Evolutionary conservation across 1,284 basidiomycete genomes (phyloP).

Genomic region (Pseudozyma sp.): DNA sequence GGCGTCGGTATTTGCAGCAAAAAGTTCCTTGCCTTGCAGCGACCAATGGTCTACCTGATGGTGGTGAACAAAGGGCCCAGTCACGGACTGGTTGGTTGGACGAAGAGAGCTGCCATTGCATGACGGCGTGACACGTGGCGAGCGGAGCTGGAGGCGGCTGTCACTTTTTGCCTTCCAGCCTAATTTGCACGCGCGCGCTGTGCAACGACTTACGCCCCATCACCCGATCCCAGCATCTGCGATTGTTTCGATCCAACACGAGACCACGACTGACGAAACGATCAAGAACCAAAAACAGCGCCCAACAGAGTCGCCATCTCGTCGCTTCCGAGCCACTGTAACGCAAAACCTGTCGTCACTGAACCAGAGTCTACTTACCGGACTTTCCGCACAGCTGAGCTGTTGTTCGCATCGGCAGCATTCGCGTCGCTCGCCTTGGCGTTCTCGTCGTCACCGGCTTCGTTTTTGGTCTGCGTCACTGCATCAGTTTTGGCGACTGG

Average conservation of each 20-base stretch:
- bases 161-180: too few species aligned
- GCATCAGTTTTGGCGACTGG: neutral
- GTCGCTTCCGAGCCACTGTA: neutral
- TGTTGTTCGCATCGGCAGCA: slow-evolving; percentile 3
- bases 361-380: slow-evolving; percentile 22
- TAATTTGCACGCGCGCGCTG: neutral
- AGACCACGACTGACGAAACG: neutral
- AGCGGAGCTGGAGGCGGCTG: neutral
- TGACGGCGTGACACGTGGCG: neutral
- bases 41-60: too few species aligned
- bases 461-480: neutral
- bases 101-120: neutral
- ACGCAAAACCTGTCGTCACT: neutral
- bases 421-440: slow-evolving; percentile 3
- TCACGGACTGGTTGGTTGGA: neutral
- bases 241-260: neutral
- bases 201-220: neutral
- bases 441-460: neutral
- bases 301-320: slow-evolving; percentile 10
- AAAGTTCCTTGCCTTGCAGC: too few species aligned
- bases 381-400: slow-evolving; percentile 32
- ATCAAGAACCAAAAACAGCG: neutral
- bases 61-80: too few species aligned
- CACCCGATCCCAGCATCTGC: neutral
- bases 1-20: too few species aligned